Evolutionary conservation across 2,329 filamentous ascomycete species (phyloP).

Genomic region (Monilinia vaccinii-corymbosi): DNA sequence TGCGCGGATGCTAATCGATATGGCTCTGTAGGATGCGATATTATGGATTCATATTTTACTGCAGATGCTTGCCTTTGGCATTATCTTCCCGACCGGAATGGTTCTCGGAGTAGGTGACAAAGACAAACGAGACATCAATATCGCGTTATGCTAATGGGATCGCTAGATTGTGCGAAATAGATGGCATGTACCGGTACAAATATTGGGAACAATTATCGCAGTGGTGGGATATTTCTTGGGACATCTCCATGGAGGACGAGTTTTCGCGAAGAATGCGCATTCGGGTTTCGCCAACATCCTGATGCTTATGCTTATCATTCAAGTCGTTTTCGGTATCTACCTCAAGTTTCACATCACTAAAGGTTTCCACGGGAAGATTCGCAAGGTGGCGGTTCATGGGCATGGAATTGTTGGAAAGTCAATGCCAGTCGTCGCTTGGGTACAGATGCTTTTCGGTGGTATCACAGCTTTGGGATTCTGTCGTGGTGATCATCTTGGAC

Average conservation of each 20-base stretch:
- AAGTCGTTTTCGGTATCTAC: constrained; percentile 76
- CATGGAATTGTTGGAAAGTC: constrained; percentile 80
- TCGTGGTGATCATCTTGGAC: constrained; percentile 79
- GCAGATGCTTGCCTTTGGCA: constrained; percentile 78
- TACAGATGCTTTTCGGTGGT: constrained; percentile 91
- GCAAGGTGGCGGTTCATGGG: constrained; percentile 58
- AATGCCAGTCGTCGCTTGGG: constrained; percentile 81
- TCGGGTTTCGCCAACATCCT: constrained; percentile 69
- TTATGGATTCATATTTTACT: constrained; percentile 92
- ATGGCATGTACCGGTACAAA: constrained; percentile 90
- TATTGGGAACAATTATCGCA: constrained; percentile 63
- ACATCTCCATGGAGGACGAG: constrained; percentile 79
- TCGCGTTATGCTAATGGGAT: constrained; percentile 1
- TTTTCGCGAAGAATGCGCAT: constrained; percentile 78
- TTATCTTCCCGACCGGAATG: constrained; percentile 93
- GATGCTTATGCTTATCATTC: constrained; percentile 68
- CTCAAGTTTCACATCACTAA: constrained; percentile 81
- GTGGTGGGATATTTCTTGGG: constrained; percentile 84
- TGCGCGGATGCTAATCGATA: constrained; percentile 28
- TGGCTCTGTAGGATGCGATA: constrained; percentile 53
- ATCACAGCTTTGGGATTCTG: constrained; percentile 92
- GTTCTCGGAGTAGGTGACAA: constrained; percentile 68
- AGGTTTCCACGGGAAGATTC: constrained; percentile 71
- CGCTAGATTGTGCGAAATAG: constrained; percentile 72
- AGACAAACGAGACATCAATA: background rate